Evolutionary conservation across 148 eudicot species (phyloP).

Genomic region (Agrostemma githago): DNA sequence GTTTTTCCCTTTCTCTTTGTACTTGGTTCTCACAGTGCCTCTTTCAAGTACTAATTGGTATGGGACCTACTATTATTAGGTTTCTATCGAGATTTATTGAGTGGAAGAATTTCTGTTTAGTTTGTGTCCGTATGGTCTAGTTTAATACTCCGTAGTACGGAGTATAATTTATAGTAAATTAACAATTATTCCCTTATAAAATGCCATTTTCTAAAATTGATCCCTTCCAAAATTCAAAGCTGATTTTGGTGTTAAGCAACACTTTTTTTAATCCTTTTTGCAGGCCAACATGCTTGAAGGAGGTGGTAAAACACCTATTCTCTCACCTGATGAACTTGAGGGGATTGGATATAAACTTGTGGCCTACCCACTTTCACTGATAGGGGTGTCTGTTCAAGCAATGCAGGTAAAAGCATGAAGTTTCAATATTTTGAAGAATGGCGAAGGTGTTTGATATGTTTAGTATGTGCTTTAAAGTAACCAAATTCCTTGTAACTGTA

Average conservation of each 20-base stretch:
- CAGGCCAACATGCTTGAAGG: constrained; percentile 99
- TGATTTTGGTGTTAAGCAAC: too few relatives aligned
- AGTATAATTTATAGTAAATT: too few relatives aligned
- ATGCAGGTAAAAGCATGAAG: constrained; percentile 61
- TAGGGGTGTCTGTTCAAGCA: constrained; percentile 85
- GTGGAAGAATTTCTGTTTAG: not conserved
- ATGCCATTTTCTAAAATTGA: too few relatives aligned
- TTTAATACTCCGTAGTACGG: too few relatives aligned
- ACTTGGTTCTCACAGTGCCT: not conserved
- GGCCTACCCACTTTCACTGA: constrained; percentile 82
- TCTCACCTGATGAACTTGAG: constrained; percentile 78
- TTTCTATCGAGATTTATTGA: not conserved
- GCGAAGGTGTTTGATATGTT: not conserved
- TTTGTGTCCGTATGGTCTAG: too few relatives aligned
- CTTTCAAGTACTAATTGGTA: not conserved
- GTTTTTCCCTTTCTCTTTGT: not conserved
- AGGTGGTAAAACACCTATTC: constrained; percentile 95
- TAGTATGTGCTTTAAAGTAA: not conserved
- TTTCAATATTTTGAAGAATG: not conserved
- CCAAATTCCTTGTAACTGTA: not conserved
- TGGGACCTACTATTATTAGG: not conserved
- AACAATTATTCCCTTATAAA: too few relatives aligned
- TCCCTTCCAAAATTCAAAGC: too few relatives aligned
- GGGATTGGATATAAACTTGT: constrained; percentile 82
- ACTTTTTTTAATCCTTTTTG: constrained; percentile 7